Percentiles rank a stretch among this genome's conserved stretches.
These are phyloP conservation scores for Alternaria panax DNA, from an alignment of 2,329 filamentous ascomycete species.

Conservation along the genomic window DNA sequence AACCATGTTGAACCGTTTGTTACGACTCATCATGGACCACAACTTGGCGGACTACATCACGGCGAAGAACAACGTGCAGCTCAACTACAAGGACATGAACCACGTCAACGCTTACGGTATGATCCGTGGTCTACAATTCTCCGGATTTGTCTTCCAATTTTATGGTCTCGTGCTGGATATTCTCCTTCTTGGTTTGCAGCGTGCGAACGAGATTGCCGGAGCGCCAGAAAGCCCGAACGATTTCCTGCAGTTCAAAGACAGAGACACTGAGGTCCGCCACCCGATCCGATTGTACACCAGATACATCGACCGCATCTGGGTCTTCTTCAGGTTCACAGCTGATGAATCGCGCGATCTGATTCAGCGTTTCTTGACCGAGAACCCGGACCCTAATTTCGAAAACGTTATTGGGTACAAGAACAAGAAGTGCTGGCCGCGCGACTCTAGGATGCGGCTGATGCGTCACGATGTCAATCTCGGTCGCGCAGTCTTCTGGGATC, in stretches of 20 bases:
- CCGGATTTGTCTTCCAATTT: slow-evolving; percentile 98
- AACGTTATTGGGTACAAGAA: slow-evolving; percentile 99
- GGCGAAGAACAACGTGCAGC: slow-evolving; percentile 98
- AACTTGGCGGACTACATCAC: slow-evolving; percentile 99
- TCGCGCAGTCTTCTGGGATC: slow-evolving; percentile 96
- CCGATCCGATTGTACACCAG: slow-evolving; percentile 97
- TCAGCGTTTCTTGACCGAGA: slow-evolving; percentile 95
- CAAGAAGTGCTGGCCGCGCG: slow-evolving; percentile 99
- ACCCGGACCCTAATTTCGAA: slow-evolving; percentile 98
- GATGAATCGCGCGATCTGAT: slow-evolving; percentile 96
- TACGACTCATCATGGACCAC: slow-evolving; percentile 98
- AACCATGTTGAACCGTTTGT: slow-evolving; percentile 89
- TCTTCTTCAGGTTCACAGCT: slow-evolving; percentile 91
- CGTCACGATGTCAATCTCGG: slow-evolving; percentile 98
- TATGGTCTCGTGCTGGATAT: slow-evolving; percentile 96
- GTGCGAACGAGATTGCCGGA: slow-evolving; percentile 97
- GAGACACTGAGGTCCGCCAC: slow-evolving; percentile 88
- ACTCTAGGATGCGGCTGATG: slow-evolving; percentile 98
- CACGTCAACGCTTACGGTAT: slow-evolving; percentile 98
- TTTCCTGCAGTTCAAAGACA: slow-evolving; percentile 95
- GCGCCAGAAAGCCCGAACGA: slow-evolving; percentile 94
- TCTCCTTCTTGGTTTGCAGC: slow-evolving; percentile 87
- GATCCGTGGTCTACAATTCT: slow-evolving; percentile 97
- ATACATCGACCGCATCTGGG: slow-evolving; percentile 99
- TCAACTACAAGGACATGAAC: slow-evolving; percentile 99